phyloP scores from a whole-genome alignment of 2,329 filamentous ascomycete species.

The Trichoderma koningii region DNA sequence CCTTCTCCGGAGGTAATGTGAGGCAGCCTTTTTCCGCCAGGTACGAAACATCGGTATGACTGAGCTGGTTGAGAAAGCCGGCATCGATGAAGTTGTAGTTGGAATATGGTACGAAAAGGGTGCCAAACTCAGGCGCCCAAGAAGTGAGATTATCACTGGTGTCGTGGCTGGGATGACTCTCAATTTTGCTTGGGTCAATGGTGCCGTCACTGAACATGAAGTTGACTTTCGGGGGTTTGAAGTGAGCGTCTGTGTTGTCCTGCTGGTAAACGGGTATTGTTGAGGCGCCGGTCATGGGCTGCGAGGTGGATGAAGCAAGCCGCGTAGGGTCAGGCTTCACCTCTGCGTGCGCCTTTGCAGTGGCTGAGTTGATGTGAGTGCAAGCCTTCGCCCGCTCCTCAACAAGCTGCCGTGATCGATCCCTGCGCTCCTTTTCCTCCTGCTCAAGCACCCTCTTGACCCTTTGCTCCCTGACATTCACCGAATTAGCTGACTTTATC shows the following conservation, averaged over 20 bases:
- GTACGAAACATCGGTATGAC: conserved; percentile 16
- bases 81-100: conserved; percentile 24
- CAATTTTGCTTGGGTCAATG: conserved; percentile 2
- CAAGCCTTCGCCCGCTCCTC: not conserved
- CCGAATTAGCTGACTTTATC: not conserved
- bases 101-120: conserved; percentile 2
- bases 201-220: not conserved
- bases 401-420: not conserved
- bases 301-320: not conserved
- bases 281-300: not conserved
- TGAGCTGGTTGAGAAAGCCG: conserved; percentile 11
- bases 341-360: not conserved
- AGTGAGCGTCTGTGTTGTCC: not conserved
- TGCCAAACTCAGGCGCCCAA: not conserved
- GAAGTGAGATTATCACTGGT: too few species aligned
- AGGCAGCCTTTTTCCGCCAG: conserved; percentile 20
- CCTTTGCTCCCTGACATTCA: conserved; percentile 14
- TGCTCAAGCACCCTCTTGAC: conserved; percentile 21
- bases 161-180: not conserved
- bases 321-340: not conserved
- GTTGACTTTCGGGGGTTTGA: not conserved
- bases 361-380: not conserved
- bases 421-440: conserved; percentile 4
- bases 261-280: conserved; percentile 5
- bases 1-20: not conserved